Conservation (phyloP, 306 rosid species). For the Rubus parviflorus region DNA sequence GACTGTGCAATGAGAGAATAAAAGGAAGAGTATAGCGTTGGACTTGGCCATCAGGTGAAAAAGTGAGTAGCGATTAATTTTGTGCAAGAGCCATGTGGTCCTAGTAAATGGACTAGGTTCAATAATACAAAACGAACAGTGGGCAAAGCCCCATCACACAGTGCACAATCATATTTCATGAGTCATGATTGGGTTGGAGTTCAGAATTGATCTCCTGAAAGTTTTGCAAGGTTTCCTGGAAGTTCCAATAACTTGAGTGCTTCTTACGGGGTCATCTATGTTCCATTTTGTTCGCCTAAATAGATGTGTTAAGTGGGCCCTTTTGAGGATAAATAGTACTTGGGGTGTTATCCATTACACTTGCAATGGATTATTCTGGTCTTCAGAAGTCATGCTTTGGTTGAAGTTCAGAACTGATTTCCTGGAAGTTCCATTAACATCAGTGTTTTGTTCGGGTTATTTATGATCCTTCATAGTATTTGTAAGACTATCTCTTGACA, state of each 20-base stretch:
- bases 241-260: background rate
- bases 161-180: background rate
- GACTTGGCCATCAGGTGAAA: background rate
- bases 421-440: background rate
- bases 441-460: background rate
- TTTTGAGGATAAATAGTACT: background rate
- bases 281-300: background rate
- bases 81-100: slow-evolving; percentile 3
- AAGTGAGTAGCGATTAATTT: background rate
- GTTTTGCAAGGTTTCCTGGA: background rate
- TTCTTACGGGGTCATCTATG: background rate
- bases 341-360: background rate
- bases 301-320: background rate
- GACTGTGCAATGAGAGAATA: background rate
- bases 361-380: background rate
- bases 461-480: background rate
- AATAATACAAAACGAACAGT: background rate
- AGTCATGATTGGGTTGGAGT: background rate
- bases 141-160: background rate
- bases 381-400: background rate
- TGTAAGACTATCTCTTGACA: background rate
- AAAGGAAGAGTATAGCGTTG: background rate
- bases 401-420: background rate
- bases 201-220: background rate
- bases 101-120: background rate